Percentiles rank a stretch among this genome's conserved stretches.
Evolutionary conservation across 306 rosid genomes (phyloP).

Genomic region (Psophocarpus tetragonolobus): DNA sequence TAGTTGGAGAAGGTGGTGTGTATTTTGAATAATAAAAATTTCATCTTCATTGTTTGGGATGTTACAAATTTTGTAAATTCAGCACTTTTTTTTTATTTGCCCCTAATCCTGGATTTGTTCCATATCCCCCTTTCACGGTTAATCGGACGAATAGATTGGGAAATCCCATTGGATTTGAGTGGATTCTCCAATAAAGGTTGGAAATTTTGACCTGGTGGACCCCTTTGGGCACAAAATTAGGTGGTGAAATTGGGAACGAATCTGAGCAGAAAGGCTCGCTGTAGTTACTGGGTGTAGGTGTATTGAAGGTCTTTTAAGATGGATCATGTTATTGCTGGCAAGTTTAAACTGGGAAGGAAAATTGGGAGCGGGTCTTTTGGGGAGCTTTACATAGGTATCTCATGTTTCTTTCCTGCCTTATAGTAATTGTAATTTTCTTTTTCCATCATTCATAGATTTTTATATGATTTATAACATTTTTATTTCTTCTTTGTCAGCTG

Average conservation of each 20-base stretch:
- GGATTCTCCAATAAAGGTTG: slow-evolving; percentile 39
- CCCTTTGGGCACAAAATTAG: slow-evolving; percentile 37
- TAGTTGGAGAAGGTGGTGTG: slow-evolving; percentile 34
- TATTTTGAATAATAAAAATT: slow-evolving; percentile 19
- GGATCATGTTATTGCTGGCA: slow-evolving; percentile 93
- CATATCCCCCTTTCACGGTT: background rate
- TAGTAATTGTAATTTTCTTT: background rate
- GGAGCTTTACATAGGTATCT: slow-evolving; percentile 89
- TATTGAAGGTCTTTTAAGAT: slow-evolving; percentile 53
- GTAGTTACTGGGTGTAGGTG: slow-evolving; percentile 41
- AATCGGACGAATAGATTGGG: slow-evolving; percentile 26
- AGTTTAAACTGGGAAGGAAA: slow-evolving; percentile 97
- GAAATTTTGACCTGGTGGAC: slow-evolving; percentile 24
- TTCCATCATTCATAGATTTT: background rate
- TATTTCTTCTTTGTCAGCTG: slow-evolving; percentile 53
- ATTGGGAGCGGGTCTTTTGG: slow-evolving; percentile 99
- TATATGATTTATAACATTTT: slow-evolving; percentile 27
- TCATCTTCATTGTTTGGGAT: slow-evolving; percentile 38
- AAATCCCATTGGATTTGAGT: slow-evolving; percentile 36
- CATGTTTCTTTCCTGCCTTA: slow-evolving; percentile 3
- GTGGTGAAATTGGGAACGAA: slow-evolving; percentile 50
- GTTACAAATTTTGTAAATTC: slow-evolving; percentile 33
- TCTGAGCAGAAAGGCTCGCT: slow-evolving; percentile 40
- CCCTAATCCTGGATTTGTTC: slow-evolving; percentile 30
- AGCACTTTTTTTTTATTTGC: slow-evolving; percentile 19